Evolutionary conservation across 352 stramenopile species (phyloP), one percentile per base, ranked within the genome.

Genomic region (Phytopythium oedochilum): DNA sequence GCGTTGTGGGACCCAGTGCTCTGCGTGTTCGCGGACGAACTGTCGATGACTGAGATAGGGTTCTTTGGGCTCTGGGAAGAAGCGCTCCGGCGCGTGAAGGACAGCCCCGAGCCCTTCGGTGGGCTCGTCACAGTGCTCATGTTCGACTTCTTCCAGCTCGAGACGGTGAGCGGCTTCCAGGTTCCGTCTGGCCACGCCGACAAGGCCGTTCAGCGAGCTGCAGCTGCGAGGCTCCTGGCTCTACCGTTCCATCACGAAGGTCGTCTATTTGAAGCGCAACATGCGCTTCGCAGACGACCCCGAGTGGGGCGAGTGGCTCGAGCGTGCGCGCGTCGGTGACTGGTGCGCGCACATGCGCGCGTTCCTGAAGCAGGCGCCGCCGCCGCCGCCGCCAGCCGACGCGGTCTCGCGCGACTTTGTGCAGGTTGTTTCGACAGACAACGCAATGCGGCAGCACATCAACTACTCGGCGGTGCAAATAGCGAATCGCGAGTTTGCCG

Each of bases 1-100:
- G 2, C 12, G 5, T 9, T 32, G 34, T 68, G 64, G 60, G 57
- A 57, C 6, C 60, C 60, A 7, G 50, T 66, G 2, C 18, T 53
- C 2, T 61, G 53, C 28, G 48, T 68, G 0, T 44, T 72, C n/a
- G 64, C 49, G 0, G 64, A 72, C 28, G 64, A 72, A 25, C 2
- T 68, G 2, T 68, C 57, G 0, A 68, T 72, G 60, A 52, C 49
- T 17, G 55, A 66, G 29, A 20, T 72, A 2, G 42, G 29, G 1
- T 60, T 68, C 23, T 63, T 71, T 22, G 57, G 64, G 1, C 23
- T 71, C 2, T 71, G 64, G 59, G 60, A 65, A 55, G 64, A 68
- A 54, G 53, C 64, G 5, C 23, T 68, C 1, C 53, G 32, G 0
- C n/a, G 60, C 5, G 29, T 59, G 0, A 69, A 66, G 28, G 59